A percentile compares a stretch with the other conserved stretches of the same genome.
Evolutionary conservation across 2,329 filamentous ascomycete species (phyloP).

Genomic region (Aspergillus calidoustus): DNA sequence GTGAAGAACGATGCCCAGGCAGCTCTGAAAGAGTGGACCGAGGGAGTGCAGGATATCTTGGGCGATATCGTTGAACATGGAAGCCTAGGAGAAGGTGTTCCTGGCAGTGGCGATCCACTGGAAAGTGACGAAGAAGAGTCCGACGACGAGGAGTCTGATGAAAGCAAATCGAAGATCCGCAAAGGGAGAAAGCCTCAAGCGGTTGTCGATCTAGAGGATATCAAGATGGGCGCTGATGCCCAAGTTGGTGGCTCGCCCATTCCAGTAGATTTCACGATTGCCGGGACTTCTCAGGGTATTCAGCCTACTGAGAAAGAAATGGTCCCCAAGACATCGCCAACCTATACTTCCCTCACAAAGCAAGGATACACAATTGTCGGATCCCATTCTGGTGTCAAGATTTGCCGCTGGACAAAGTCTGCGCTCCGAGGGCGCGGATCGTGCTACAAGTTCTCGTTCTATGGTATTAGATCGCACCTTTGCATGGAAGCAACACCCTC

Average conservation of each 20-base stretch:
- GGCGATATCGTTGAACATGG: slow-evolving; percentile 59
- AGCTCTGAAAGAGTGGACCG: slow-evolving; percentile 75
- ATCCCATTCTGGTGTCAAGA: slow-evolving; percentile 94
- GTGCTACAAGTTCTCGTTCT: slow-evolving; percentile 98
- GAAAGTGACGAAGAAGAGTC: slow-evolving; percentile 81
- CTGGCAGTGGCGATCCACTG: slow-evolving; percentile 78
- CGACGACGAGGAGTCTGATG: slow-evolving; percentile 59
- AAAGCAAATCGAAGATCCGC: slow-evolving; percentile 55
- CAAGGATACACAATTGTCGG: slow-evolving; percentile 96
- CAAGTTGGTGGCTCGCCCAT: slow-evolving; percentile 54
- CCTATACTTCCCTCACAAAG: slow-evolving; percentile 86
- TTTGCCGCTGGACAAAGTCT: slow-evolving; percentile 98
- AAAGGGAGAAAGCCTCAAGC: slow-evolving; percentile 51
- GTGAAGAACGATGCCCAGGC: slow-evolving; percentile 72
- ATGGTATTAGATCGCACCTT: slow-evolving; percentile 92
- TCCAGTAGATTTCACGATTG: slow-evolving; percentile 79
- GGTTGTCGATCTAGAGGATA: slow-evolving; percentile 82
- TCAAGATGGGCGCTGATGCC: slow-evolving; percentile 56
- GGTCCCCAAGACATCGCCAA: slow-evolving; percentile 90
- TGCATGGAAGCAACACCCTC: slow-evolving; percentile 99
- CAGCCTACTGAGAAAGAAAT: slow-evolving; percentile 73
- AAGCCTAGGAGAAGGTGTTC: slow-evolving; percentile 67
- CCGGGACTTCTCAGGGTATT: slow-evolving; percentile 42
- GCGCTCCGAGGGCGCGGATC: slow-evolving; percentile 89
- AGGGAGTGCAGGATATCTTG: slow-evolving; percentile 74